Base-by-base conservation (phyloP, 2,329 filamentous ascomycete genomes). In the Botrytis deweyae region DNA sequence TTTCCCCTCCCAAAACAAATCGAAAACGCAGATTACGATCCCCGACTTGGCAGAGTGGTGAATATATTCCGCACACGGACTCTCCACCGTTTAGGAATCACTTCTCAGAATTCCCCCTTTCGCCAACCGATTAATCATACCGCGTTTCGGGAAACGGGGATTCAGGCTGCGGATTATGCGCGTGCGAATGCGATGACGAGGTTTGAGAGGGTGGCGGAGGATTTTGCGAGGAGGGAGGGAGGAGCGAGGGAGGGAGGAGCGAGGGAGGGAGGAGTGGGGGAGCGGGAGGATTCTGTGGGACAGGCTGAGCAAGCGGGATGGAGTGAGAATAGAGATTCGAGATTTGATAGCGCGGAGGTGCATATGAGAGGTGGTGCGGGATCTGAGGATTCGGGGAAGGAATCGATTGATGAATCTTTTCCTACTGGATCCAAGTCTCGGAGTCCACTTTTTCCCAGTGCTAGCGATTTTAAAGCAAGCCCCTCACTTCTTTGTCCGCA, bases 371-470 rank as follows among this genome's bases (percentile, higher is more conserved):
- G 20, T 25, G 36, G 59, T 40, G 20, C 33, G 3, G 36, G 36
- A 0, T 8, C 36, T 40, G 22, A 1, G 4, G 22, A 40, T 40
- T 29, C 25, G 6, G 59, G 59, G 10, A 25, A 38, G 8, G 22
- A 33, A 6, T 38, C 10, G 2, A 4, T 25, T 38, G 33, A 55
- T 55, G 16, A 55, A n/a, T 55, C 25, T n/a, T 12, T 2, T 16
- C 6, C 49, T n/a, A 9, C 10, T 0, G 5, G 25, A 8, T 16
- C 25, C 1, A n/a, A 55, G 7, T 8, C 42, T 1, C 18, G 0
- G 42, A 44, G 8, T 20, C 42, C 42, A 44, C 42, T 1, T 7
- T 6, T 1, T 44, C 42, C 42, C 18, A 44, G 42, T 20, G 2
- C 18, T 8, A 8, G 18, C 18, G 8, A 44, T 18, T 7, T 18